Percentiles rank a stretch among this genome's conserved stretches.
Conservation (phyloP, 2,329 filamentous ascomycete genomes). For the Allantophomopsis cytisporea region DNA sequence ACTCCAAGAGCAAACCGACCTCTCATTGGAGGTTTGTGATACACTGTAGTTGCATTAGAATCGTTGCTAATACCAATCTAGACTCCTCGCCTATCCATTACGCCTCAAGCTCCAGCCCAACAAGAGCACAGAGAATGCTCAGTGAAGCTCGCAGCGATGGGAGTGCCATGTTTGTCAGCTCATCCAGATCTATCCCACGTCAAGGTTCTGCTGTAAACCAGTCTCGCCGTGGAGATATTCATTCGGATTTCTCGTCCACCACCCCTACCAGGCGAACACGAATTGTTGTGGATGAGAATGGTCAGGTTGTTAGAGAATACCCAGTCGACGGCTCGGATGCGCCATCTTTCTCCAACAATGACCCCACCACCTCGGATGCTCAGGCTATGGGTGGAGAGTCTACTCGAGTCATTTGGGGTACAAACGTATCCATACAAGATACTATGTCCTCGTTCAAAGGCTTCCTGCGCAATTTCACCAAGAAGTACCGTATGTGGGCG, state of each 20-base stretch:
- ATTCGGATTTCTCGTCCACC: slow-evolving; percentile 58
- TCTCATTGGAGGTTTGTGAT: slow-evolving; percentile 46
- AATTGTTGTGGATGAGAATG: slow-evolving; percentile 41
- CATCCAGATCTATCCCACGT: slow-evolving; percentile 35
- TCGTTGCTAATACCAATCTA: slow-evolving; percentile 21
- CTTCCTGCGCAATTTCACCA: slow-evolving; percentile 82
- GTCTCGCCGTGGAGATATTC: slow-evolving; percentile 71
- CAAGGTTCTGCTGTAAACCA: slow-evolving; percentile 35
- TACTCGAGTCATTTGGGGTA: slow-evolving; percentile 87
- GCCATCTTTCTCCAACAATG: slow-evolving; percentile 44
- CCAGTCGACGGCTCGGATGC: slow-evolving; percentile 39
- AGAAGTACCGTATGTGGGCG: slow-evolving; percentile 85
- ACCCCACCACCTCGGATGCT: slow-evolving; percentile 85
- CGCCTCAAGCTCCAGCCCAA: slow-evolving; percentile 77
- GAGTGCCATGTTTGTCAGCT: slow-evolving; percentile 74
- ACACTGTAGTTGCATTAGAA: slow-evolving; percentile 2
- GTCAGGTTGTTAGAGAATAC: slow-evolving; percentile 41
- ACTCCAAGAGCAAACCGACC: slow-evolving; percentile 54
- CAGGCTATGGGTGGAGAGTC: slow-evolving; percentile 73
- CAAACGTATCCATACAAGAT: slow-evolving; percentile 87
- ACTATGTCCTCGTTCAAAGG: slow-evolving; percentile 81
- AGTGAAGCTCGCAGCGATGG: slow-evolving; percentile 70
- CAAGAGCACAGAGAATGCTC: slow-evolving; percentile 43
- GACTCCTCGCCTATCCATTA: slow-evolving; percentile 91
- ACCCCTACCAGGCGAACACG: slow-evolving; percentile 37